Evolutionary conservation across 768 basidiomycete genomes (phyloP).

Genomic region (Phylloporus sp.): DNA sequence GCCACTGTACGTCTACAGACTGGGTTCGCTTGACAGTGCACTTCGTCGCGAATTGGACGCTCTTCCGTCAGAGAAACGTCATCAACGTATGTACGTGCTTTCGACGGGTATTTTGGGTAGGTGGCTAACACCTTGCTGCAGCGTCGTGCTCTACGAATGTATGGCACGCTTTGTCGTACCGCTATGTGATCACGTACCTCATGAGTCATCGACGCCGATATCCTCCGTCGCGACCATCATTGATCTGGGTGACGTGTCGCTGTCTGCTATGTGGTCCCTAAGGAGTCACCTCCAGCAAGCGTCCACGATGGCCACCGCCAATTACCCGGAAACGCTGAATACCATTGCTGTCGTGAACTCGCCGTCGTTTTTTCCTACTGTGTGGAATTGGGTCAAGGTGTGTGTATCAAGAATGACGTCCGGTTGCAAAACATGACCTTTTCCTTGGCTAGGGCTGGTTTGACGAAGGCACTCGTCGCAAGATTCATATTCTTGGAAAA

Average conservation of each 20-base stretch:
- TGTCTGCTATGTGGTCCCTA: slow-evolving; percentile 65
- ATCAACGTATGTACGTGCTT: slow-evolving; percentile 65
- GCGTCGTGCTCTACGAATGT: slow-evolving; percentile 61
- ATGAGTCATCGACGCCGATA: slow-evolving; percentile 49
- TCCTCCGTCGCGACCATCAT: slow-evolving; percentile 65
- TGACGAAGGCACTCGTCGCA: slow-evolving; percentile 72
- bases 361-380: slow-evolving; percentile 75
- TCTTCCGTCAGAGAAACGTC: slow-evolving; percentile 49
- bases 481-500: slow-evolving; percentile 70
- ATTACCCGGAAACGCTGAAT: slow-evolving; percentile 77
- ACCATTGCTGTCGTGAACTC: slow-evolving; percentile 72
- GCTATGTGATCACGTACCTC: slow-evolving; percentile 60
- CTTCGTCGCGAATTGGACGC: slow-evolving; percentile 59
- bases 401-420: slow-evolving; percentile 17
- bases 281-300: slow-evolving; percentile 74
- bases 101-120: too few relatives aligned
- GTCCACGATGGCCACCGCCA: slow-evolving; percentile 67
- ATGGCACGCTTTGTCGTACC: slow-evolving; percentile 65
- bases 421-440: neutral
- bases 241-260: slow-evolving; percentile 61
- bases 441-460: slow-evolving; percentile 56
- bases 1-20: slow-evolving; percentile 73
- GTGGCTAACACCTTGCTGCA: slow-evolving; percentile 20
- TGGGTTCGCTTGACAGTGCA: slow-evolving; percentile 52
- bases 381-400: slow-evolving; percentile 85